A percentile compares a stretch with the other conserved stretches of the same genome.
These are phyloP conservation scores for Vitis rupestris DNA, from an alignment of 164 flowering plant species.

Conservation along the genomic window DNA sequence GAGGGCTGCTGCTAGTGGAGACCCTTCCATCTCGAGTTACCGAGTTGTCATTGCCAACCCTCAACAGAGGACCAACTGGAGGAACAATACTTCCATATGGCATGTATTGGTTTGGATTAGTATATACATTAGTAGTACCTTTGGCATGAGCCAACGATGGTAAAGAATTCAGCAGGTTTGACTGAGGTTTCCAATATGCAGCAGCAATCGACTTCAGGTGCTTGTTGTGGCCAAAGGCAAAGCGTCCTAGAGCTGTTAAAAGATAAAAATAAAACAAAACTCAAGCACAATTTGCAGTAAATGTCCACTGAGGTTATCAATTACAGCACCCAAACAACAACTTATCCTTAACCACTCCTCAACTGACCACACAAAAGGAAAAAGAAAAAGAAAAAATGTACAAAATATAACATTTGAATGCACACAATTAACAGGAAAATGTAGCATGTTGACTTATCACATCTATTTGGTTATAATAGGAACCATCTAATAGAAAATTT, in stretches of 20 bases:
- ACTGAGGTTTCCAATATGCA: slow-evolving; percentile 78
- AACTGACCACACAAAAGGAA: neutral
- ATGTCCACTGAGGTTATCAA: too few relatives aligned
- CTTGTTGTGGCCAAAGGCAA: slow-evolving; percentile 90
- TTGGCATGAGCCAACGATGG: slow-evolving; percentile 66
- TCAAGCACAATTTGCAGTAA: neutral
- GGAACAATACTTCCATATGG: slow-evolving; percentile 58
- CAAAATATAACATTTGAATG: too few relatives aligned
- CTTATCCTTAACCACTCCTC: neutral
- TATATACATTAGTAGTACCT: slow-evolving; percentile 49
- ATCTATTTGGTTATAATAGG: too few relatives aligned
- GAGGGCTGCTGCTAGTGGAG: slow-evolving; percentile 90
- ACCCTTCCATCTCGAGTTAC: slow-evolving; percentile 68
- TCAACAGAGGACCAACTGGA: slow-evolving; percentile 65
- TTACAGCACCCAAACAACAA: too few relatives aligned
- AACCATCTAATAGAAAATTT: neutral
- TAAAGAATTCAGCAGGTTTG: slow-evolving; percentile 58
- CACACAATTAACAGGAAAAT: too few relatives aligned
- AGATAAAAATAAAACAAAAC: slow-evolving; percentile 3
- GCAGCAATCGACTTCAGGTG: slow-evolving; percentile 86
- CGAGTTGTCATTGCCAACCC: slow-evolving; percentile 65
- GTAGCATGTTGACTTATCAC: too few relatives aligned
- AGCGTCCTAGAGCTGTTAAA: slow-evolving; percentile 82
- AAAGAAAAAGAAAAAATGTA: neutral
- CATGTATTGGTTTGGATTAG: slow-evolving; percentile 42